Evolutionary conservation across 2,329 filamentous ascomycete species (phyloP).

Genomic region (Trichoderma gracile): DNA sequence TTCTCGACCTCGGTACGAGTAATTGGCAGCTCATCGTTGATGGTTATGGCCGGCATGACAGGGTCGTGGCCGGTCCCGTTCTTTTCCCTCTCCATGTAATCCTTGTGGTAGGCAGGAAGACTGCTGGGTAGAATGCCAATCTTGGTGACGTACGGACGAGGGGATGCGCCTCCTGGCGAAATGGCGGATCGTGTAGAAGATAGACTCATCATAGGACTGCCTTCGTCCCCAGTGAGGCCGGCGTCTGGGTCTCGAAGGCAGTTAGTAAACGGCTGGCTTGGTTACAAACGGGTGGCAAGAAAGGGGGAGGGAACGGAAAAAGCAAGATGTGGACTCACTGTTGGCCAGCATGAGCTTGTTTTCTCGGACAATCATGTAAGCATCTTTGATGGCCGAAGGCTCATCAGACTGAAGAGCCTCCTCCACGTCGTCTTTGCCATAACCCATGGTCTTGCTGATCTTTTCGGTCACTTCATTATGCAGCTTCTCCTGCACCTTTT

Average conservation of each 20-base stretch:
- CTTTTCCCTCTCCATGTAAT: conserved; percentile 76
- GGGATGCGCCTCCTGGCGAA: conserved; percentile 50
- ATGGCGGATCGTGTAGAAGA: conserved; percentile 56
- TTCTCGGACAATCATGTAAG: conserved; percentile 95
- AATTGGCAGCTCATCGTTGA: conserved; percentile 50
- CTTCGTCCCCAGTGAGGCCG: conserved; percentile 40
- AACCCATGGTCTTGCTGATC: conserved; percentile 97
- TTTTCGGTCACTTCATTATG: conserved; percentile 93
- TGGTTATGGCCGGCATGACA: conserved; percentile 44
- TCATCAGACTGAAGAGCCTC: conserved; percentile 90
- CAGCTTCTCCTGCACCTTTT: conserved; percentile 81
- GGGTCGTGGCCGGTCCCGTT: conserved; percentile 50
- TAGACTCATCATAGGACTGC: conserved; percentile 55
- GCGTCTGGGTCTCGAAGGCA: conserved; percentile 38
- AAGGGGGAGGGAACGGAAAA: conserved; percentile 18
- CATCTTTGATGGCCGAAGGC: conserved; percentile 97
- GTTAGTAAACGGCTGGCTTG: conserved; percentile 34
- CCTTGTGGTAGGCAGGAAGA: conserved; percentile 84
- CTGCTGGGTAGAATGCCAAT: conserved; percentile 91
- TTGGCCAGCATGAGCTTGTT: conserved; percentile 97
- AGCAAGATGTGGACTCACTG: conserved; percentile 60
- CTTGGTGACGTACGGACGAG: conserved; percentile 71
- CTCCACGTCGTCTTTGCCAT: conserved; percentile 90
- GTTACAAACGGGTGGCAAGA: conserved; percentile 31
- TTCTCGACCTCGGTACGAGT: conserved; percentile 70